phyloP scores from a whole-genome alignment of 345 rosid species.

The Lepidium sativum region DNA sequence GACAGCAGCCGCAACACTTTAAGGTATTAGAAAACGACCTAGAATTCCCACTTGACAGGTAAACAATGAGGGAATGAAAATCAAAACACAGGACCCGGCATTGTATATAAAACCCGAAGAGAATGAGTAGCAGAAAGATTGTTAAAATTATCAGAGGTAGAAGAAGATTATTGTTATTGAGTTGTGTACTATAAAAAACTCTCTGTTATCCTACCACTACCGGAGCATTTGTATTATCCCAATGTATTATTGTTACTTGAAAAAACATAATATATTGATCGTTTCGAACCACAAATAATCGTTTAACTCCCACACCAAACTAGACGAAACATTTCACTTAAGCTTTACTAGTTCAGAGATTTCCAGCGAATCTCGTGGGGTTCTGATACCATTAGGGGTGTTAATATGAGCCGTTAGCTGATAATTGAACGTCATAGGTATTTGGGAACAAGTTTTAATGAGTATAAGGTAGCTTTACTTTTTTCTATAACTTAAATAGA shows the following conservation, averaged over 20 bases:
- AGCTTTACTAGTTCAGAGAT: no score
- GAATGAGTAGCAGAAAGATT: slow-evolving; percentile 21
- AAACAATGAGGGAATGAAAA: slow-evolving; percentile 6
- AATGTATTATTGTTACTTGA: background rate
- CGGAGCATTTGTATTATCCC: background rate
- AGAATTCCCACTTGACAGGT: slow-evolving; percentile 65
- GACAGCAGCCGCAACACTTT: slow-evolving; percentile 73
- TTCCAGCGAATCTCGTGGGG: no score
- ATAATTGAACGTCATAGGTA: no score
- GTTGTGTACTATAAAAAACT: slow-evolving; percentile 6
- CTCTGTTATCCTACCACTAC: background rate
- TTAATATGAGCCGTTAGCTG: no score
- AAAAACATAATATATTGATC: background rate
- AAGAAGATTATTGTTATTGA: background rate
- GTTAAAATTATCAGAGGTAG: slow-evolving; percentile 5
- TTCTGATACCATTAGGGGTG: no score
- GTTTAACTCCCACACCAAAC: background rate
- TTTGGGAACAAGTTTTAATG: no score
- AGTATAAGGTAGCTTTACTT: no score
- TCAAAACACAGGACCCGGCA: slow-evolving; percentile 17
- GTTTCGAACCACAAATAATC: background rate
- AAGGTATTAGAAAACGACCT: slow-evolving; percentile 69
- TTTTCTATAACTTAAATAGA: no score
- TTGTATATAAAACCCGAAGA: slow-evolving; percentile 33
- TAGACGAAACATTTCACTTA: no score